Evolutionary conservation across 164 flowering plant genomes (phyloP).

Genomic region (Stephania yunnanensis): DNA sequence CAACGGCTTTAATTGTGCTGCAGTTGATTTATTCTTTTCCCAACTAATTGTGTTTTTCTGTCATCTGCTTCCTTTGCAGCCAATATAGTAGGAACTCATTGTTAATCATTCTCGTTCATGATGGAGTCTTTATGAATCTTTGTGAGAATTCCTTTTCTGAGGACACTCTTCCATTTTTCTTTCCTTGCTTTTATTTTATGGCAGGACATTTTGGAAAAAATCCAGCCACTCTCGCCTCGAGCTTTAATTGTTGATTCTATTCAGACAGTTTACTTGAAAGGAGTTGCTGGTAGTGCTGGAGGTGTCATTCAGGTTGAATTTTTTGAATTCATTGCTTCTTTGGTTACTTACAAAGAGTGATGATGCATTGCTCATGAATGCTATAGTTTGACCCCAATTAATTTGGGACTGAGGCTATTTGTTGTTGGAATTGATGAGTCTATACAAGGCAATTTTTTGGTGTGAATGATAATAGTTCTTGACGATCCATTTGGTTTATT

Average conservation of each 20-base stretch:
- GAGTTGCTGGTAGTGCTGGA: constrained; percentile 83
- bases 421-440: too few relatives aligned
- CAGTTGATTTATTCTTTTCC: neutral
- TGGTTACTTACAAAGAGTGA: neutral
- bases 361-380: neutral
- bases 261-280: constrained; percentile 83
- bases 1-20: too few relatives aligned
- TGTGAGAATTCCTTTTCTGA: neutral
- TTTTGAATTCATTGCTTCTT: constrained; percentile 8
- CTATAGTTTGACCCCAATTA: too few relatives aligned
- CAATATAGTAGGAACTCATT: neutral
- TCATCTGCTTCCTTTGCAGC: neutral
- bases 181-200: constrained; percentile 16
- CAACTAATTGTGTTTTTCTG: neutral
- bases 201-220: constrained; percentile 77
- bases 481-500: too few relatives aligned
- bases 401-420: too few relatives aligned
- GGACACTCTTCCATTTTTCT: neutral
- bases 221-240: constrained; percentile 55
- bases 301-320: constrained; percentile 58
- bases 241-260: constrained; percentile 88
- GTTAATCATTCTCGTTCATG: neutral
- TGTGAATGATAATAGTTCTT: too few relatives aligned
- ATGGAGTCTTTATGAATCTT: neutral
- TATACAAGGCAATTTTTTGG: too few relatives aligned